Base-by-base conservation (phyloP, 1,284 basidiomycete species). In the Porogramme epimiltina region DNA sequence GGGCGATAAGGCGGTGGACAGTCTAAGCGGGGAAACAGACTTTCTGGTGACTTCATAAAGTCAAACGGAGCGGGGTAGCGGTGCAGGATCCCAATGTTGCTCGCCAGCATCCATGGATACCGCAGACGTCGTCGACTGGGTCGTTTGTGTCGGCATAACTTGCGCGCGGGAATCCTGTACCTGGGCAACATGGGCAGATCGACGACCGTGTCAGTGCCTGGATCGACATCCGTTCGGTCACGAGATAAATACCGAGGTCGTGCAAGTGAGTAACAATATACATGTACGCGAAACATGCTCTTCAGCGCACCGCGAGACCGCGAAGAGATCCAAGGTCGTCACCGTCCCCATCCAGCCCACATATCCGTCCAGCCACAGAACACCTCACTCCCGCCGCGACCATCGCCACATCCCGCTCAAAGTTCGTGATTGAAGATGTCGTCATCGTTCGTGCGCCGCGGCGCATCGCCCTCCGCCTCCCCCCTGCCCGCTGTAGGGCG, bases 401-500 rank as follows among this genome's bases (percentile, higher is more conserved):
- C 43, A 48, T 37, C 16, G 8, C 9, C 34, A n/a, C 34, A 6
- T 5, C n/a, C 34, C 9, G 34, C 34, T 37, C 34, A 79, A 51
- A 82, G 77, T 55, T 82, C 70, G 58, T 83, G 81, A 36, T 66
- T 70, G 54, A 83, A 74, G 51, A 77, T 70, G 13, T 70, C 69
- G 16, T 70, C 70, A 24, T 63, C 68, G n/a, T 66, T 63, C 43
- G 50, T 49, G 18, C 42, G 60, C 10, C 46, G 46, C 18, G 42
- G 37, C 47, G 38, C 52, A 59, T 42, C 57, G 18, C 33, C 34
- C 8, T 23, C 49, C 33, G 34, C 42, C 6, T 19, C 15, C 6
- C 37, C 40, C 22, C 26, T 5, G 0, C 39, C 44, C 16, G 56
- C 56, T n/a, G 51, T 55, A 11, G 47, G 54, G 18, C 54, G 54